Conservation (phyloP, 208 protist genomes). For the Trypanosoma platydactyli region DNA sequence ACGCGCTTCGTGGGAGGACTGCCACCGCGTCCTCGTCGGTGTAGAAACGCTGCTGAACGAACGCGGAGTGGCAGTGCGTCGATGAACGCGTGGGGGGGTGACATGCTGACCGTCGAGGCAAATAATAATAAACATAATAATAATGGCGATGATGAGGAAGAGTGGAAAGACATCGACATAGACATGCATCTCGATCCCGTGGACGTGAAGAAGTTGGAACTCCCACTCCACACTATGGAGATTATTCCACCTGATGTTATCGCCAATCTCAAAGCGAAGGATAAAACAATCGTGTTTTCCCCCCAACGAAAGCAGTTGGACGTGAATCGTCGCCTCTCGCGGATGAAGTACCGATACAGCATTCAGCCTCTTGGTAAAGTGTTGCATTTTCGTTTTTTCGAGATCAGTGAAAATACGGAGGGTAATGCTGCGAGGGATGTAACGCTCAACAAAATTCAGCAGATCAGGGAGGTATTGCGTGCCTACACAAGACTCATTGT, state of each 20-base stretch:
- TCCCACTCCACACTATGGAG: conserved; percentile 51
- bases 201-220: conserved; percentile 29
- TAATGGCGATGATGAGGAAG: conserved; percentile 15
- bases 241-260: conserved; percentile 47
- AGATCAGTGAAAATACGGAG: neutral
- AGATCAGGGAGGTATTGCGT: conserved; percentile 34
- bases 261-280: conserved; percentile 39
- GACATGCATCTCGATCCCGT: conserved; percentile 27
- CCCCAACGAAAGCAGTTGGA: conserved; percentile 19
- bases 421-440: conserved; percentile 11
- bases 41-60: too few species aligned
- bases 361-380: conserved; percentile 39
- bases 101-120: too few species aligned
- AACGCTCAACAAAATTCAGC: conserved; percentile 13
- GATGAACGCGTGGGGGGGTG: too few species aligned
- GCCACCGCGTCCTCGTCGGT: neutral
- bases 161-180: conserved; percentile 14
- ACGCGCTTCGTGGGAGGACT: neutral
- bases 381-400: conserved; percentile 56
- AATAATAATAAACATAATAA: conserved; percentile 16
- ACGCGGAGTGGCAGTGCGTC: too few species aligned
- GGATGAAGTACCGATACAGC: conserved; percentile 31
- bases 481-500: conserved; percentile 39
- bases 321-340: conserved; percentile 20
- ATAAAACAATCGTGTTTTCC: conserved; percentile 43